Evolutionary conservation across 371 early-diverging fungal genomes (phyloP).

Genomic region (Thermomucor indicae-seudaticae): DNA sequence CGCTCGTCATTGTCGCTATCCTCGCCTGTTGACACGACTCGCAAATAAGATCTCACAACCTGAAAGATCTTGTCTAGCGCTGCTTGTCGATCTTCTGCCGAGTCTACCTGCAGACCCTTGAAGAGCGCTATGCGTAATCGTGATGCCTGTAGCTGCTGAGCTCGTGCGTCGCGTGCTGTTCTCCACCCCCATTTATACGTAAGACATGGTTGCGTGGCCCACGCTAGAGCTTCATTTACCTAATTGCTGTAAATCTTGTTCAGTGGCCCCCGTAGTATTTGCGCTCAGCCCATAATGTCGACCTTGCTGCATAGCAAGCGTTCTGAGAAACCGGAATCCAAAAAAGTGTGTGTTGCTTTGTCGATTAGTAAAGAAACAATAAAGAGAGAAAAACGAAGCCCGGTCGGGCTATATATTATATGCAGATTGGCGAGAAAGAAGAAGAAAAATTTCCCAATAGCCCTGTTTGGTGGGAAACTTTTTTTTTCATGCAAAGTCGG

Average conservation of each 20-base stretch:
- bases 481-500: no score
- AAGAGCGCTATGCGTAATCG: constrained; percentile 44
- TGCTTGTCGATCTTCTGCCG: constrained; percentile 21
- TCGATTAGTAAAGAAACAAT: no score
- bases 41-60: constrained; percentile 43
- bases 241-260: neutral
- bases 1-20: constrained; percentile 13
- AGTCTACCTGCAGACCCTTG: constrained; percentile 44
- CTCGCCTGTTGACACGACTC: constrained; percentile 15
- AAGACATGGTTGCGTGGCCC: neutral
- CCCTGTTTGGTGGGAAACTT: no score
- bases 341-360: neutral
- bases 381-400: no score
- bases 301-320: neutral
- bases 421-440: no score
- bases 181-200: no score
- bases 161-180: constrained; percentile 35
- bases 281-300: neutral
- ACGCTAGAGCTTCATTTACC: neutral
- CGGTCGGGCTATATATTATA: no score
- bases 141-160: constrained; percentile 37
- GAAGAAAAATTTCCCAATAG: no score
- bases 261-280: neutral
- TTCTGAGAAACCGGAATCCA: neutral
- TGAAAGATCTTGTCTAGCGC: constrained; percentile 43